Evolutionary conservation across 345 rosid genomes (phyloP).

Genomic region (Aethionema arabicum): DNA sequence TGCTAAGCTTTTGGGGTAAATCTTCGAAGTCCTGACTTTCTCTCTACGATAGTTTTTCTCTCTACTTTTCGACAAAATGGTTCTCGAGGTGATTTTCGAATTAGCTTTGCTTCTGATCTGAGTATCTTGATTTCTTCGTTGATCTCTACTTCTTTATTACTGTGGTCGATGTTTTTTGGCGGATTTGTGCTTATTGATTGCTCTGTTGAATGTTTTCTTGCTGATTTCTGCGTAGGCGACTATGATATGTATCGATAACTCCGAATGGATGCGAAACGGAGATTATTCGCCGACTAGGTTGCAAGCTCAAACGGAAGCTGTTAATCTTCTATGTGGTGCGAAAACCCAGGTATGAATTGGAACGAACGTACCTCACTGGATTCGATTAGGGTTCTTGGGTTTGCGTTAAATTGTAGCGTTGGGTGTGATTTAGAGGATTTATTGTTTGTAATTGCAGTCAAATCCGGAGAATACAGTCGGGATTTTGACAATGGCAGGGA

Average conservation of each 20-base stretch:
- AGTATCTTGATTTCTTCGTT: neutral
- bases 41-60: slow-evolving; percentile 27
- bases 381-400: slow-evolving; percentile 32
- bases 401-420: neutral
- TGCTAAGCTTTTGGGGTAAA: slow-evolving; percentile 7
- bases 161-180: too few species aligned
- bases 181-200: slow-evolving; percentile 3
- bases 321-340: slow-evolving; percentile 71
- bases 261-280: slow-evolving; percentile 91
- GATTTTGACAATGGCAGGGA: slow-evolving; percentile 80
- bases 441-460: slow-evolving; percentile 46
- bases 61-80: slow-evolving; percentile 43
- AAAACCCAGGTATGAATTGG: slow-evolving; percentile 59
- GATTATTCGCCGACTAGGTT: slow-evolving; percentile 70
- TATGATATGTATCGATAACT: slow-evolving; percentile 82
- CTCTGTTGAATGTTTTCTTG: neutral
- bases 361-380: neutral
- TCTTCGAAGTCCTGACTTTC: slow-evolving; percentile 30
- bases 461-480: slow-evolving; percentile 90
- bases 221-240: slow-evolving; percentile 51
- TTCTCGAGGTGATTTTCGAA: slow-evolving; percentile 59
- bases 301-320: slow-evolving; percentile 76
- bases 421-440: slow-evolving; percentile 5
- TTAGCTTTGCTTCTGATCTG: slow-evolving; percentile 1
- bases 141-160: slow-evolving; percentile 4